Percentiles rank a stretch among this genome's conserved stretches.
Conservation (phyloP, 805 yeast species). For the Blastobotrys robertii region DNA sequence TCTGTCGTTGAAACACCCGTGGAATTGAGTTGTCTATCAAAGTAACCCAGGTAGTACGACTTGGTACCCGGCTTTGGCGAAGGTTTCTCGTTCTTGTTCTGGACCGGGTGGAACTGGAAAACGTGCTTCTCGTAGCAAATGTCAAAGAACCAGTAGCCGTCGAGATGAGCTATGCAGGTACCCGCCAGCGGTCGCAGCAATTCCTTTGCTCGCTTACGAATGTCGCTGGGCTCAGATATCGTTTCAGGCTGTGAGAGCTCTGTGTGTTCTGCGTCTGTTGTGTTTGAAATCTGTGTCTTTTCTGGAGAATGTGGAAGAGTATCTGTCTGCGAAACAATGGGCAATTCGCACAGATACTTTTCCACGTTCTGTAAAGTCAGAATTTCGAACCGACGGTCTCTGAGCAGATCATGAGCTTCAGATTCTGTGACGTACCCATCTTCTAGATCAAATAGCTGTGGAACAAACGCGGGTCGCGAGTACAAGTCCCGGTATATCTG, state of each 20-base stretch:
- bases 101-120: slow-evolving; percentile 36
- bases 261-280: too few relatives aligned
- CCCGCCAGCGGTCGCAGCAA: slow-evolving; percentile 7
- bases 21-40: slow-evolving; percentile 17
- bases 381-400: neutral
- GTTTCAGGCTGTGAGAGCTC: too few relatives aligned
- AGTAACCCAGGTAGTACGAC: slow-evolving; percentile 26
- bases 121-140: slow-evolving; percentile 41
- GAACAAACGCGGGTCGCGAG: neutral
- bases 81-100: slow-evolving; percentile 12
- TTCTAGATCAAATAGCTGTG: neutral
- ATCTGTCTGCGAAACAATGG: slow-evolving; percentile 1
- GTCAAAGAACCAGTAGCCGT: slow-evolving; percentile 47
- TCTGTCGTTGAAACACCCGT: too few relatives aligned
- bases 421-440: neutral
- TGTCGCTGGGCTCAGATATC: too few relatives aligned
- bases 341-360: slow-evolving; percentile 15
- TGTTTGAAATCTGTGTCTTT: too few relatives aligned
- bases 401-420: too few relatives aligned
- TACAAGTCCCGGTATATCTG: neutral
- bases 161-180: slow-evolving; percentile 21
- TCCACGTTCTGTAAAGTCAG: neutral
- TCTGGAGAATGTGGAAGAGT: too few relatives aligned
- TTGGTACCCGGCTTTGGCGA: slow-evolving; percentile 9
- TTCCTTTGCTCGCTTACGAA: slow-evolving; percentile 9